Evolutionary conservation across 805 yeast genomes (phyloP).

Genomic region (Schizosaccharomyces cryophilus): DNA sequence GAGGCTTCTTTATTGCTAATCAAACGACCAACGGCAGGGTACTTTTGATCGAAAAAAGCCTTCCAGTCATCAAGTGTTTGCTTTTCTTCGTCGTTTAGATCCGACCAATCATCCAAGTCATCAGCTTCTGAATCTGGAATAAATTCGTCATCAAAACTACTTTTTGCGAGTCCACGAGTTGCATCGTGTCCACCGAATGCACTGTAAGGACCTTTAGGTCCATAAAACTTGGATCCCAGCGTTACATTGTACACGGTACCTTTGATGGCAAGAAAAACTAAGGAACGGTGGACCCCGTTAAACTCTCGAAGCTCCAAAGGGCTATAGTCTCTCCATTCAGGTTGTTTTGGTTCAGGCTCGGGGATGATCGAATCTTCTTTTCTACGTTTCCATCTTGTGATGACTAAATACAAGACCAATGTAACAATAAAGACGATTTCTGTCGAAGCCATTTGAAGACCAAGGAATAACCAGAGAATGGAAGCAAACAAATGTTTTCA

Average conservation of each 20-base stretch:
- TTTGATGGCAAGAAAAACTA: slow-evolving; percentile 48
- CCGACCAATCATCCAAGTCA: slow-evolving; percentile 51
- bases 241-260: slow-evolving; percentile 65
- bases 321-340: slow-evolving; percentile 7
- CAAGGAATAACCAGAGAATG: too few relatives aligned
- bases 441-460: background rate
- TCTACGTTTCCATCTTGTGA: background rate
- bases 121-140: slow-evolving; percentile 38
- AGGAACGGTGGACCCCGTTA: slow-evolving; percentile 18
- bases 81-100: slow-evolving; percentile 32
- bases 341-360: slow-evolving; percentile 2
- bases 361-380: background rate
- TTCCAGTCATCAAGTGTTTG: slow-evolving; percentile 68
- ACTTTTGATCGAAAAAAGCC: slow-evolving; percentile 56
- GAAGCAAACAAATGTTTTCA: too few relatives aligned
- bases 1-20: slow-evolving; percentile 11
- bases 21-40: slow-evolving; percentile 54
- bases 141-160: slow-evolving; percentile 24
- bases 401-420: background rate
- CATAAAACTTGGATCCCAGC: slow-evolving; percentile 38
- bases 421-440: background rate
- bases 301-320: slow-evolving; percentile 4
- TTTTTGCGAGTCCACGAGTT: slow-evolving; percentile 49
- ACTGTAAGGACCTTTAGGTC: slow-evolving; percentile 51
- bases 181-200: slow-evolving; percentile 56